Conservation (phyloP, 2,329 filamentous ascomycete genomes). For the Colletotrichum lini region DNA sequence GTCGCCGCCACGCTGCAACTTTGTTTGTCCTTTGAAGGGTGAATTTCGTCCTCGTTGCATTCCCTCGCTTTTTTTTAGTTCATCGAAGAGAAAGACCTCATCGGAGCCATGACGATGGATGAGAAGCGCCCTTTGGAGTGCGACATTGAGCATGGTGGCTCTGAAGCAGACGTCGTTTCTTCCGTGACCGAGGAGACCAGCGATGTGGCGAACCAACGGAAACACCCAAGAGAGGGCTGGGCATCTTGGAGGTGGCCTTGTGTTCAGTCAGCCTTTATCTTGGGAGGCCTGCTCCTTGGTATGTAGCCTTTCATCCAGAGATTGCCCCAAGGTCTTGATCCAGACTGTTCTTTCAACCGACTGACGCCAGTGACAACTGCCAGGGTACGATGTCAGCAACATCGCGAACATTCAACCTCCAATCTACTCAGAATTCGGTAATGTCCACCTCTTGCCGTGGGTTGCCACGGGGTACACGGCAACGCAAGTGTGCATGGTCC, state of each 20-base stretch:
- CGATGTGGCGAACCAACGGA: not conserved
- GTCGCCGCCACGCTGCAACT: not conserved
- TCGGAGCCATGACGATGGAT: not conserved
- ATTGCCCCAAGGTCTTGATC: too few relatives aligned
- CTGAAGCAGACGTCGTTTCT: not conserved
- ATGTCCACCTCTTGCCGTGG: conserved; percentile 57
- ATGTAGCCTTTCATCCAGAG: not conserved
- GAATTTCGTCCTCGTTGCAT: too few relatives aligned
- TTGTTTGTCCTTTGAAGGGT: not conserved
- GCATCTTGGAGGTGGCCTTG: conserved; percentile 30
- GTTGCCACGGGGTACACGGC: conserved; percentile 55
- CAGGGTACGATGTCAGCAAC: conserved; percentile 60
- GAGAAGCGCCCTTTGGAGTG: not conserved
- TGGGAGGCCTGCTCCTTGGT: conserved; percentile 33
- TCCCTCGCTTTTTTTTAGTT: not conserved
- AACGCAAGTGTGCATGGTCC: conserved; percentile 52
- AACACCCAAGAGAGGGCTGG: conserved; percentile 25
- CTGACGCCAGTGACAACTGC: not conserved
- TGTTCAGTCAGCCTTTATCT: conserved; percentile 18
- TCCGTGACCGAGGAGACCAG: conserved; percentile 14
- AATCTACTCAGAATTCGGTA: conserved; percentile 66
- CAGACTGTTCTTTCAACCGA: not conserved
- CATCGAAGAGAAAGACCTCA: not conserved
- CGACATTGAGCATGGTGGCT: conserved; percentile 11
- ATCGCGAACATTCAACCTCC: conserved; percentile 70